Conservation (phyloP, 1,284 basidiomycete species). For the Albatrellus sp. region DNA sequence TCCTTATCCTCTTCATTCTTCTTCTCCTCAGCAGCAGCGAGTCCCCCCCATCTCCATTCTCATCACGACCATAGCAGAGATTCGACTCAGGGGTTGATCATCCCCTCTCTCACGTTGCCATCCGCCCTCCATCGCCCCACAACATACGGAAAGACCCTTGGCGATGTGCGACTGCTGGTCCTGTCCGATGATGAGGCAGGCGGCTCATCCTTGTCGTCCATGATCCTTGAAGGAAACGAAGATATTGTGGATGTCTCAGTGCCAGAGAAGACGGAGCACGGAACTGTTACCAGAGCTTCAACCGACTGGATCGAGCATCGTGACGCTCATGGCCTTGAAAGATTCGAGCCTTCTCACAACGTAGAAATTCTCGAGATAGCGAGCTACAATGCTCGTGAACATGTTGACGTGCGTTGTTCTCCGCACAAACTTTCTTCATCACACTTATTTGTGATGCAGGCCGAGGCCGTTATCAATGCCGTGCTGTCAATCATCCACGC, state of each 20-base stretch:
- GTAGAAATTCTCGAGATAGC: slow-evolving; percentile 44
- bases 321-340: slow-evolving; percentile 51
- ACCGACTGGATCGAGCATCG: slow-evolving; percentile 59
- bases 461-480: slow-evolving; percentile 3
- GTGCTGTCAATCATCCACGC: slow-evolving; percentile 36
- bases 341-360: slow-evolving; percentile 48
- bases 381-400: slow-evolving; percentile 22
- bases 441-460: slow-evolving; percentile 2
- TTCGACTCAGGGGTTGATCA: slow-evolving; percentile 43
- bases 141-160: slow-evolving; percentile 50
- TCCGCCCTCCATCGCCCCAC: slow-evolving; percentile 44
- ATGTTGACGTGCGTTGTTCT: slow-evolving; percentile 27
- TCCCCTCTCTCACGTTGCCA: slow-evolving; percentile 56
- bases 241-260: slow-evolving; percentile 46
- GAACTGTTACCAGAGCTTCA: slow-evolving; percentile 35
- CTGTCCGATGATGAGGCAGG: slow-evolving; percentile 29
- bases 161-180: slow-evolving; percentile 43
- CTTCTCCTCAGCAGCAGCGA: slow-evolving; percentile 56
- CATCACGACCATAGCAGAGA: slow-evolving; percentile 32
- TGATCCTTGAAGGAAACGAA: slow-evolving; percentile 48
- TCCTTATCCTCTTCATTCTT: slow-evolving; percentile 67
- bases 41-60: slow-evolving; percentile 28
- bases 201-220: slow-evolving; percentile 18
- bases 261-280: slow-evolving; percentile 36
- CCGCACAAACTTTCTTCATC: not conserved